Evolutionary conservation across 1,139 yeast genomes (phyloP), one percentile per base, ranked within the genome.

Genomic region (Saccharomyces hybrid): DNA sequence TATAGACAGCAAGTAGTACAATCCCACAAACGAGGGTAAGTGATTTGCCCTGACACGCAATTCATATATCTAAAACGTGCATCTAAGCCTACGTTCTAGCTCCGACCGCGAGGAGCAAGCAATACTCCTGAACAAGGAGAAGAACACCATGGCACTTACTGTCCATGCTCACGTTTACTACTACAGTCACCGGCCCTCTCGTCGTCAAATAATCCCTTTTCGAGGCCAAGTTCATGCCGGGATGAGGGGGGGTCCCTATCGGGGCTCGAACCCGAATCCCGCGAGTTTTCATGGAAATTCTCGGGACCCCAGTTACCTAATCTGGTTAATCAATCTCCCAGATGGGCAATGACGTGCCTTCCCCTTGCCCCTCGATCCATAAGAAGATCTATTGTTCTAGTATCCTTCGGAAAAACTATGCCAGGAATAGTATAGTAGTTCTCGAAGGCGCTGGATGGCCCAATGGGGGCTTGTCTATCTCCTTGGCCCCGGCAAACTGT

Each of bases 281-380:
- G 42, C 42, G 42, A 38, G 42, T 8, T 16, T 38, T 3, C 4
- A 20, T 6, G 30, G 20, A 26, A 52, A 38, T 14, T 49, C 28
- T 25, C 49, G 44, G 38, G 38, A 44, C 48, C 48, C 48, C 31
- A 46, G 31, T 27, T 46, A 46, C 42, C 42, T 38, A 38, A 38
- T 38, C 42, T 38, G 42, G 42, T 38, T 38, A 38, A 38, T 38
- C 7, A 25, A 38, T 3, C 23, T 38, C 42, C 6, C 25, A 7
- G 2, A 16, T 38, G 5, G 7, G 42, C 23, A 16, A 38, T 38
- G 42, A 38, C 42, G 42, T 38, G 9, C 23, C 42, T 38, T 38
- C 42, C 23, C 42, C 42, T 38, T 11, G 23, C 42, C 42, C 42
- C 42, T 38, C 20, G 23, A 11, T 5, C 42, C 42, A 38, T 14